These are phyloP conservation scores for Urostyla sp. DNA, from an alignment of 73 alveolate genomes.

Conservation along the genomic window DNA sequence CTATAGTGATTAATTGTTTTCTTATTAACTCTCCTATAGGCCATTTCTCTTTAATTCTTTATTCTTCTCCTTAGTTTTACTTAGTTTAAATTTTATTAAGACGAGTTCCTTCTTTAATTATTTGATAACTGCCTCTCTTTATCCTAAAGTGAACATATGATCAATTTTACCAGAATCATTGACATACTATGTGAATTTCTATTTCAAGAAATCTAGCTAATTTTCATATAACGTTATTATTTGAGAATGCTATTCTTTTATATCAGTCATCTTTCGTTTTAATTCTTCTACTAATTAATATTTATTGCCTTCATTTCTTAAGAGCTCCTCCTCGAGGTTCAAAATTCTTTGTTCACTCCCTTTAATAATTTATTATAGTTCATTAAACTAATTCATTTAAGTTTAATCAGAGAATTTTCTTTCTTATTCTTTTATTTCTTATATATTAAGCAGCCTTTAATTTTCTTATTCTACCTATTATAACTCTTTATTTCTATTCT, in stretches of 20 bases:
- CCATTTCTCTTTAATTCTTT: conserved; percentile 37
- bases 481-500: conserved; percentile 23
- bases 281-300: conserved; percentile 12
- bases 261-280: conserved; percentile 16
- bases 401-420: neutral
- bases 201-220: conserved; percentile 30
- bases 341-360: neutral
- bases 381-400: conserved; percentile 9
- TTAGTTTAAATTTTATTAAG: neutral
- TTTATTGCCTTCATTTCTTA: conserved; percentile 12
- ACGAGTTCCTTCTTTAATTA: conserved; percentile 37
- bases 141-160: conserved; percentile 12
- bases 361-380: neutral
- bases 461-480: neutral
- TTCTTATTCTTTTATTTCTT: conserved; percentile 23
- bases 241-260: conserved; percentile 43
- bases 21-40: no score
- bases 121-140: conserved; percentile 53
- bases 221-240: conserved; percentile 43
- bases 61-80: conserved; percentile 26
- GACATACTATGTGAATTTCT: conserved; percentile 11
- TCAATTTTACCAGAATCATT: conserved; percentile 35
- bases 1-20: neutral
- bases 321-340: conserved; percentile 31
- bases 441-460: neutral